phyloP scores from a whole-genome alignment of 805 yeast species.

The Jamesozyma jinghongensis region DNA sequence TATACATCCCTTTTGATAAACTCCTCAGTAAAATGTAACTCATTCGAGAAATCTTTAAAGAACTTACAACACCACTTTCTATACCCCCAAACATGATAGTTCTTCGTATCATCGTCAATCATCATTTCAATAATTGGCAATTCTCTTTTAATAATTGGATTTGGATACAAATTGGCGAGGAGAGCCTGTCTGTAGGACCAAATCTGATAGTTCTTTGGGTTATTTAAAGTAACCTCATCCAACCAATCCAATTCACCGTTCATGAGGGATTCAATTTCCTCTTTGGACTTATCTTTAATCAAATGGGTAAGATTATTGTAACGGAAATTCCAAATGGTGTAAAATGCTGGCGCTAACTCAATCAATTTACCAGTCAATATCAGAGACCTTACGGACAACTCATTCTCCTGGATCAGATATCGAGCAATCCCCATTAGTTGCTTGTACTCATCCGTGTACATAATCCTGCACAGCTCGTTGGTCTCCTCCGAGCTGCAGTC shows the following conservation, averaged over 20 bases:
- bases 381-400: constrained; percentile 62
- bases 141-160: constrained; percentile 40
- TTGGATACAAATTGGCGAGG: constrained; percentile 31
- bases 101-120: constrained; percentile 73
- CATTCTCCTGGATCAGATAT: constrained; percentile 49
- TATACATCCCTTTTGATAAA: constrained; percentile 56
- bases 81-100: constrained; percentile 95
- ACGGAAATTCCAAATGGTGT: constrained; percentile 78
- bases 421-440: constrained; percentile 52
- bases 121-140: constrained; percentile 54
- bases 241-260: constrained; percentile 68
- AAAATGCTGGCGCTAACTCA: constrained; percentile 73
- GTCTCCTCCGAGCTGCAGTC: constrained; percentile 15
- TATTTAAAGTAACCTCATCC: constrained; percentile 60
- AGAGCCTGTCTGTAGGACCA: constrained; percentile 86
- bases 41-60: constrained; percentile 43
- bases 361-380: constrained; percentile 57
- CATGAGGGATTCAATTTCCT: constrained; percentile 6
- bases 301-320: constrained; percentile 41
- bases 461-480: constrained; percentile 47
- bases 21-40: constrained; percentile 41
- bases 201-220: constrained; percentile 91
- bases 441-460: constrained; percentile 66
- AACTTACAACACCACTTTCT: constrained; percentile 69
- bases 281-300: constrained; percentile 7